Conservation (phyloP, 2,329 filamentous ascomycete genomes). For the Dichotomopilus funicola region DNA sequence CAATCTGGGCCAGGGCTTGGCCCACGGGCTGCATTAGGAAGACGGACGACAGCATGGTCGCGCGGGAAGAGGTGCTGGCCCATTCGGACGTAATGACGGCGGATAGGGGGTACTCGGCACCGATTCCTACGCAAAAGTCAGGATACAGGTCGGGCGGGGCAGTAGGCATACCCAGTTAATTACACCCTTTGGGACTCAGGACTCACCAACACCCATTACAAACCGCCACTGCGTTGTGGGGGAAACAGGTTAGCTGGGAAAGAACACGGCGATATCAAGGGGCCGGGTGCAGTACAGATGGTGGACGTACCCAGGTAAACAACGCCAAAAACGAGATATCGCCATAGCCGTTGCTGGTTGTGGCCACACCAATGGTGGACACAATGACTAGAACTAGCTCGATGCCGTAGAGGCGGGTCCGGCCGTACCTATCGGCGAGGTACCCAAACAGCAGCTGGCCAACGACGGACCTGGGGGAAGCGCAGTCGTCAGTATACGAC, state of each 20-base stretch:
- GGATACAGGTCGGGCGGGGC: not conserved
- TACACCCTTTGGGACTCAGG: not conserved
- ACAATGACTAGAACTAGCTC: constrained; percentile 50
- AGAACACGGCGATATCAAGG: not conserved
- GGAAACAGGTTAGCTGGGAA: not conserved
- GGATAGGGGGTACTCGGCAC: constrained; percentile 61
- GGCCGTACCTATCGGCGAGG: constrained; percentile 48
- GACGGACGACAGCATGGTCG: constrained; percentile 61
- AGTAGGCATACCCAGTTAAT: not conserved
- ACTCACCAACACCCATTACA: constrained; percentile 45
- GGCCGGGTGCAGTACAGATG: not conserved
- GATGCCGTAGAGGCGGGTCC: constrained; percentile 50
- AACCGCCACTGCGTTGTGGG: constrained; percentile 39
- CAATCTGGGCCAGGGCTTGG: constrained; percentile 57
- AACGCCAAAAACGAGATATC: constrained; percentile 45
- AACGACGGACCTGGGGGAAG: constrained; percentile 34
- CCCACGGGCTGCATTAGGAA: constrained; percentile 66
- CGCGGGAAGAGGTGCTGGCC: constrained; percentile 54
- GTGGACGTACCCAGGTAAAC: constrained; percentile 39
- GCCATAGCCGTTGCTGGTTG: constrained; percentile 42
- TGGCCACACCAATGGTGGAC: constrained; percentile 51
- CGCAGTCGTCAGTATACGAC: not conserved
- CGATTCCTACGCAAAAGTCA: constrained; percentile 42
- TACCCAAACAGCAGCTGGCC: constrained; percentile 49
- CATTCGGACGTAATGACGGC: constrained; percentile 64